Base-by-base conservation (phyloP, 2,329 filamentous ascomycete species). In the Botrytis aclada region DNA sequence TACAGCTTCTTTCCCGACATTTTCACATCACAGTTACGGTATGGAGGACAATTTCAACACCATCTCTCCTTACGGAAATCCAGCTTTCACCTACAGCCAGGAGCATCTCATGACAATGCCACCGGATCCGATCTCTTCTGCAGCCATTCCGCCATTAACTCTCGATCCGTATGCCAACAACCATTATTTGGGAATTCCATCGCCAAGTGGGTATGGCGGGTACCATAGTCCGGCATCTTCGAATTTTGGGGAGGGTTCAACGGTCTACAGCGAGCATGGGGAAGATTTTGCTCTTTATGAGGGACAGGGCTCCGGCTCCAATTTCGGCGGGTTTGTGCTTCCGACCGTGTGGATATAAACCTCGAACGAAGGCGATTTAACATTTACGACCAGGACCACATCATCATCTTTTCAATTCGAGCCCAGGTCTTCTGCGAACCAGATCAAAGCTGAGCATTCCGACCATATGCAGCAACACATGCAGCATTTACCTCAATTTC, bases 111-210 rank as follows among this genome's bases (percentile, higher is more conserved):
- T 88, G 41, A 83, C 88, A 77, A 83, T 89, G 77, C 84, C 85
- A 74, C 82, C 84, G 14, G 84, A 87, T 72, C 81, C 84, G 37
- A 82, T 84, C 29, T 84, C 84, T 20, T 81, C 81, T 62, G 84
- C 82, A 62, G 84, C 86, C 61, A 83, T 86, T 77, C 89, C 86
- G 80, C 87, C 88, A 25, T 79, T 89, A 79, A 83, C 85, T 77
- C 82, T 90, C 70, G 80, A 81, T 62, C 87, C 88, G 45, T 90
- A 87, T 47, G 83, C 83, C 75, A 43, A 86, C 77, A 39, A 86
- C 77, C 87, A 89, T 77, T 91, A 90, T 79, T 85, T 91, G 73
- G 87, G 83, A 80, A 87, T 90, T 69, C 89, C 89, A n/a, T 90
- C 88, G 72, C 88, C 88, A 37, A 87, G 87, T 41, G 89, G 87